Conservation (phyloP, 1,284 basidiomycete species). For the Heterobasidion annosum region DNA sequence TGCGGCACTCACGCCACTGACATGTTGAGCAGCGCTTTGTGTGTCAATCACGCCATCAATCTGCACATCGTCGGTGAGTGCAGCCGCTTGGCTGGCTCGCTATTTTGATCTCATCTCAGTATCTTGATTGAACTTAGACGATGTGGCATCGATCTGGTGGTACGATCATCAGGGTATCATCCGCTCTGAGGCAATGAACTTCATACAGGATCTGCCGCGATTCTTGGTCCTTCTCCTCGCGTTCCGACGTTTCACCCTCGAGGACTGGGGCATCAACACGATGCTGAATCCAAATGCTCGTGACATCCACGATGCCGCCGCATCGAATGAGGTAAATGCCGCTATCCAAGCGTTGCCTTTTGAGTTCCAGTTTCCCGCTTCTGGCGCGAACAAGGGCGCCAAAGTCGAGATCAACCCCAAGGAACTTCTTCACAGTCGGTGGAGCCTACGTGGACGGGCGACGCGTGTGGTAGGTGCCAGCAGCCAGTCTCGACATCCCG, state of each 20-base stretch:
- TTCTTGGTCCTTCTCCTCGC: constrained; percentile 1
- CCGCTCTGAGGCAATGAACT: constrained; percentile 1
- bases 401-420: neutral
- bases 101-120: neutral
- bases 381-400: neutral
- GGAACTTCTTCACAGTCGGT: neutral
- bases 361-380: neutral
- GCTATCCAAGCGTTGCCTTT: neutral
- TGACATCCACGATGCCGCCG: neutral
- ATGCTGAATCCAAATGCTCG: neutral
- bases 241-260: constrained; percentile 1
- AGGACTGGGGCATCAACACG: constrained; percentile 1
- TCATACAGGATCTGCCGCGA: constrained; percentile 1
- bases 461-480: neutral
- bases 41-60: neutral
- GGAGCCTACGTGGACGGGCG: neutral
- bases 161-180: constrained; percentile 2
- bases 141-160: constrained; percentile 2
- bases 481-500: neutral
- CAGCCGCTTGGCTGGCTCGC: too few species aligned
- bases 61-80: neutral
- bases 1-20: neutral
- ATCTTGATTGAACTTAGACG: neutral
- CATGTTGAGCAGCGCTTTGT: neutral
- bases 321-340: neutral